Evolutionary conservation across 306 rosid species (phyloP).

Genomic region (Fragaria iinumae): DNA sequence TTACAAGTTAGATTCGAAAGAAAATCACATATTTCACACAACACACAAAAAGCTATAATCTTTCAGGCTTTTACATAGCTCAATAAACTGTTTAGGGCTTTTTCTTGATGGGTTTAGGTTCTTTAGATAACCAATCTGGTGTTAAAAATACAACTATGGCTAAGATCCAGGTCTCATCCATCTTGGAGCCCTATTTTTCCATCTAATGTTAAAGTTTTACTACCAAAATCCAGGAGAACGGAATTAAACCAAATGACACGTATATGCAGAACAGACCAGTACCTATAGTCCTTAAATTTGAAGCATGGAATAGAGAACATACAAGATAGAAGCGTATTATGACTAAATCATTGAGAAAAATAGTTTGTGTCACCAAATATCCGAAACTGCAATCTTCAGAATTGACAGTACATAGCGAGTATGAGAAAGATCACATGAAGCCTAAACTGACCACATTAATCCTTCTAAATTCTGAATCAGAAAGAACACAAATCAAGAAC

Average conservation of each 20-base stretch:
- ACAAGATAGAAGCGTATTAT: not conserved
- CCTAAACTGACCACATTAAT: not conserved
- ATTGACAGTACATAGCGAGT: not conserved
- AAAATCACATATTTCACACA: no score
- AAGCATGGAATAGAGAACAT: not conserved
- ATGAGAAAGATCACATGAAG: not conserved
- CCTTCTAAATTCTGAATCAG: not conserved
- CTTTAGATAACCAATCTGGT: not conserved
- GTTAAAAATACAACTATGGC: not conserved
- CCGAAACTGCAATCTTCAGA: not conserved
- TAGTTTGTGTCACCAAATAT: not conserved
- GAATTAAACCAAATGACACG: not conserved
- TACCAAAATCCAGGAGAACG: not conserved
- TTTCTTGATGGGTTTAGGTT: not conserved
- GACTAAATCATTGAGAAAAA: no score
- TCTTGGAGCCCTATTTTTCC: not conserved
- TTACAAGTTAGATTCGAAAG: no score
- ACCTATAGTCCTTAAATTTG: no score
- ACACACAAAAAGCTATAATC: no score
- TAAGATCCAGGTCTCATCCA: not conserved
- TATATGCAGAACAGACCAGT: no score
- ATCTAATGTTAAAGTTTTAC: not conserved
- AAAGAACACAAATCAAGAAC: not conserved
- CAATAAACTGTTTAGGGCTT: not conserved
- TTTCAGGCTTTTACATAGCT: no score